These are phyloP conservation scores for Xylaria flabelliformis DNA, from an alignment of 495 filamentous ascomycete species.

Conservation along the genomic window DNA sequence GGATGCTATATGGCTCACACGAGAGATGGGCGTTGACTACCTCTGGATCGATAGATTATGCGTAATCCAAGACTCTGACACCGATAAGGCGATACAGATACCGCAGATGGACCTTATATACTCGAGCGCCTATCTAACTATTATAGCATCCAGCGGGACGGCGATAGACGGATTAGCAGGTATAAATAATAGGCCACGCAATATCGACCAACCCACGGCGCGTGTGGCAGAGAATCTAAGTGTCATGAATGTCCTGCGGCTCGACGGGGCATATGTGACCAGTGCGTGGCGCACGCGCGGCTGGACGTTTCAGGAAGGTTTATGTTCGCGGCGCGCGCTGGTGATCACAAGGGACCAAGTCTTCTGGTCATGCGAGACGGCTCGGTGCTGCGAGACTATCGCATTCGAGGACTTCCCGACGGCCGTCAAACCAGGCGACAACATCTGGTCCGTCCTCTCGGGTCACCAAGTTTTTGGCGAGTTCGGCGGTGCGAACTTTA, in stretches of 20 bases:
- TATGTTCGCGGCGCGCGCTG: constrained; percentile 43
- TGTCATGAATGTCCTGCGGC: constrained; percentile 4
- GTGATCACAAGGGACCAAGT: constrained; percentile 41
- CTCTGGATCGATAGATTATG: constrained; percentile 51
- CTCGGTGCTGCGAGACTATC: constrained; percentile 31
- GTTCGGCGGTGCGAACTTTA: constrained; percentile 27
- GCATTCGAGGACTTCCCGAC: constrained; percentile 30
- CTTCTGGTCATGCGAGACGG: constrained; percentile 37
- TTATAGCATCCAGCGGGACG: constrained; percentile 36
- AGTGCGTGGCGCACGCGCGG: constrained; percentile 44
- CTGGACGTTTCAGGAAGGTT: constrained; percentile 52
- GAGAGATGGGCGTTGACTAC: constrained; percentile 38
- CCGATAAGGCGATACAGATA: constrained; percentile 41
- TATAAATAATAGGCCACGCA: not conserved
- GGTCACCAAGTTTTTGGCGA: constrained; percentile 29
- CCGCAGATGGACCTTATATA: constrained; percentile 43
- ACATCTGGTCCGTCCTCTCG: constrained; percentile 18
- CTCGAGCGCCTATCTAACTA: constrained; percentile 33
- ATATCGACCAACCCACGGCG: not conserved
- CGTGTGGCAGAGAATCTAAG: constrained; percentile 7
- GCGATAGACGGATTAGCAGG: not conserved
- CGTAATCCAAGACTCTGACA: constrained; percentile 40
- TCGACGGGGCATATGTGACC: constrained; percentile 9
- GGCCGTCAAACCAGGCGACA: constrained; percentile 20
- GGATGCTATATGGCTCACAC: constrained; percentile 42